Conservation (phyloP, 176 grass and related monocot species). For the Raddia distichophylla region DNA sequence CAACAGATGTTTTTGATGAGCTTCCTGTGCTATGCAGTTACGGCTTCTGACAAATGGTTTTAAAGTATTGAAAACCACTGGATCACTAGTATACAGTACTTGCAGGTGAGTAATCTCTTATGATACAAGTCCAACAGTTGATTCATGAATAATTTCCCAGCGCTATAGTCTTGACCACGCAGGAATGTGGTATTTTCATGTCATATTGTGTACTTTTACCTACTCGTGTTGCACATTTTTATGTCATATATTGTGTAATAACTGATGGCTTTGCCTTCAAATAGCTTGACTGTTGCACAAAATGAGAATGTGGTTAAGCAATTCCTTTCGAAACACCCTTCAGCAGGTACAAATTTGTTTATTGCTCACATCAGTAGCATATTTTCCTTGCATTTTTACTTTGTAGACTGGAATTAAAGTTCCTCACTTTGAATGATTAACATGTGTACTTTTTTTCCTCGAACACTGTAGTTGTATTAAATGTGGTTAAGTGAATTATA, state of each 20-base stretch:
- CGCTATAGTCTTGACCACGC: constrained; percentile 4
- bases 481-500: constrained; percentile 14
- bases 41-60: constrained; percentile 84
- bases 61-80: constrained; percentile 79
- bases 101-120: constrained; percentile 76
- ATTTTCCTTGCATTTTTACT: not conserved
- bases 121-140: not conserved
- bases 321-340: constrained; percentile 70
- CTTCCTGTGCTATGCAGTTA: constrained; percentile 56
- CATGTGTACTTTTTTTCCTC: not conserved
- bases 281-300: constrained; percentile 82
- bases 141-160: not conserved
- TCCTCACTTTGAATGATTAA: not conserved
- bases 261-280: constrained; percentile 44
- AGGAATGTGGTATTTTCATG: not conserved
- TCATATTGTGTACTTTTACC: not conserved
- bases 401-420: not conserved
- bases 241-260: not conserved
- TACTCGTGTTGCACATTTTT: constrained; percentile 17
- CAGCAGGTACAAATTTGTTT: constrained; percentile 65
- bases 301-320: constrained; percentile 88
- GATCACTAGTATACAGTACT: constrained; percentile 90
- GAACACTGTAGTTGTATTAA: not conserved
- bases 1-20: not conserved
- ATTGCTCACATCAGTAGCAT: constrained; percentile 8